These are phyloP conservation scores for Aurifilum marmelostoma DNA, from an alignment of 2,329 filamentous ascomycete genomes.

Conservation along the genomic window DNA sequence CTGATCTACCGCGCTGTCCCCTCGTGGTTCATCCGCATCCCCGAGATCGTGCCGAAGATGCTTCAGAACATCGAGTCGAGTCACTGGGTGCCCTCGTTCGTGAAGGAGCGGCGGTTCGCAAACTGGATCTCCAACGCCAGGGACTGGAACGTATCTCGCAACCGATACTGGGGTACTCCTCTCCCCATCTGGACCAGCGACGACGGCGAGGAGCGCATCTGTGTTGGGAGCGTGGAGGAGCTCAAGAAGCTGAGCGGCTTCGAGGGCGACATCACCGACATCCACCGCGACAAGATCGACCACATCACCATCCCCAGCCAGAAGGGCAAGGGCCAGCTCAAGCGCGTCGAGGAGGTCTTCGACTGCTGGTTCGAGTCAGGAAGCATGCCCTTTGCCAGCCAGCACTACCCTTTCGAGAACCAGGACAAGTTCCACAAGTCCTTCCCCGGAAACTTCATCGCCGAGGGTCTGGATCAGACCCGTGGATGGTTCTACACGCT, in stretches of 20 bases:
- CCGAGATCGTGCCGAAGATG: slow-evolving; percentile 82
- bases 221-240: slow-evolving; percentile 82
- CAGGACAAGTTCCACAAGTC: slow-evolving; percentile 76
- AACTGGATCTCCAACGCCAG: slow-evolving; percentile 90
- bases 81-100: slow-evolving; percentile 88
- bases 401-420: slow-evolving; percentile 92
- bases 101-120: slow-evolving; percentile 88
- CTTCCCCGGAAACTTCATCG: slow-evolving; percentile 93
- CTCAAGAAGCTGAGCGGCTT: slow-evolving; percentile 86
- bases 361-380: slow-evolving; percentile 98
- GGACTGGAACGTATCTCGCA: slow-evolving; percentile 94
- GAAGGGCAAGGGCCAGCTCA: slow-evolving; percentile 81
- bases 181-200: slow-evolving; percentile 92
- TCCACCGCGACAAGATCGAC: slow-evolving; percentile 93
- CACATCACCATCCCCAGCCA: slow-evolving; percentile 92
- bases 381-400: slow-evolving; percentile 90
- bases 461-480: slow-evolving; percentile 83
- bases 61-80: slow-evolving; percentile 86
- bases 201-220: slow-evolving; percentile 83
- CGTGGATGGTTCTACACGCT: slow-evolving; percentile 97
- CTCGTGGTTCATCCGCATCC: slow-evolving; percentile 92
- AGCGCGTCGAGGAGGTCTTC: slow-evolving; percentile 84
- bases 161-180: slow-evolving; percentile 96
- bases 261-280: slow-evolving; percentile 77
- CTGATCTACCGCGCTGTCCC: slow-evolving; percentile 91